A percentile compares a stretch with the other conserved stretches of the same genome.
Evolutionary conservation across 352 stramenopile species (phyloP).

Genomic region (Globisporangium canariense): DNA sequence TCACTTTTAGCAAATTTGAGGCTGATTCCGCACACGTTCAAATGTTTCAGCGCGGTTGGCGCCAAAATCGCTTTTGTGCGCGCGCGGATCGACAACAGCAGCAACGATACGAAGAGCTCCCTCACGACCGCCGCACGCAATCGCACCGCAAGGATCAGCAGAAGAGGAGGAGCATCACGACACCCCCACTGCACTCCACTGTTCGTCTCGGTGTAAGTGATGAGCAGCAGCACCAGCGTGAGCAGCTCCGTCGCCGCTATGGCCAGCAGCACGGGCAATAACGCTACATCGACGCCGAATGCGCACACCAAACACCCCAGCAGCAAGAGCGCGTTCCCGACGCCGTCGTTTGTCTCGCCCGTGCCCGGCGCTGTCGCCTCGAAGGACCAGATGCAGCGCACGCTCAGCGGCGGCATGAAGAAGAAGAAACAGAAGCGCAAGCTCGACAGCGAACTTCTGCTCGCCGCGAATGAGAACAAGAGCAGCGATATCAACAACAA

Average conservation of each 20-base stretch:
- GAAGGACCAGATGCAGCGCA: conserved; percentile 31
- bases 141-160: neutral
- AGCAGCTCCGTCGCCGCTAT: conserved; percentile 18
- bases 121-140: neutral
- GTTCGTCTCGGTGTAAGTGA: neutral
- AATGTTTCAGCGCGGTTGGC: neutral
- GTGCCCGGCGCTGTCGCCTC: conserved; percentile 10
- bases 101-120: neutral
- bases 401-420: conserved; percentile 29
- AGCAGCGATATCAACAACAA: neutral
- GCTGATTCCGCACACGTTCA: neutral
- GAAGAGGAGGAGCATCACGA: neutral
- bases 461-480: conserved; percentile 11
- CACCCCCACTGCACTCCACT: neutral
- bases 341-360: conserved; percentile 45
- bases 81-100: neutral
- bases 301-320: neutral
- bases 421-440: conserved; percentile 36
- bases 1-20: too few relatives aligned
- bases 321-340: conserved; percentile 20
- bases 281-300: conserved; percentile 6
- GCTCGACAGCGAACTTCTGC: conserved; percentile 23
- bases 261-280: conserved; percentile 13
- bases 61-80: conserved; percentile 2
- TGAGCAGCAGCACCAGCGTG: neutral